Base-by-base conservation (phyloP, 495 filamentous ascomycete species). In the Penicillium desertorum region DNA sequence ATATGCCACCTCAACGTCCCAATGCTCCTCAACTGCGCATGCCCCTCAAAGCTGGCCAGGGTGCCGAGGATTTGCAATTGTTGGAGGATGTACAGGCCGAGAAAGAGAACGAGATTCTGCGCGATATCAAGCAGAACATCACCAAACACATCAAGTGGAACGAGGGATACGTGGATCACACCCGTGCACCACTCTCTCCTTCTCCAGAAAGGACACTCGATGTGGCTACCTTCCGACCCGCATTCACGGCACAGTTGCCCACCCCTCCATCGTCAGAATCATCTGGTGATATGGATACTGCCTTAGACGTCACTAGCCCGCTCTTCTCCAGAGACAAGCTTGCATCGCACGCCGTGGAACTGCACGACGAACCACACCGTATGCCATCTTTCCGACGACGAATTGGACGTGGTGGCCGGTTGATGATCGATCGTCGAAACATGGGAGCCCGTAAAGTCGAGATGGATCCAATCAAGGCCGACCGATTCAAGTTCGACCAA, bases 71-170 rank as follows among this genome's bases (percentile, higher is more conserved):
- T 64, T 82, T 98, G 61, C 79, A 86, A 22, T 74, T 86, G 58
- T 72, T 97, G 60, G 80, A 87, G 36, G 89, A 95, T 57, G 79
- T 88, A 27, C 79, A 88, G 43, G 86, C 87, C 23, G 90, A 97
- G 68, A 90, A 90, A 66, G 88, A 94, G 64, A 91, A 89, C 61
- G 81, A 86, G 46, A 86, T 96, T 58, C 77, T 86, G 56, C 75
- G 76, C 65, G 88, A 91, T 63, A 89, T 96, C 65, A 88, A 92
- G 62, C 77, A 83, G 61, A 91, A 92, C 71, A 82, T 91, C 59
- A 74, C 84, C 62, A 88, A 91, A 72, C 92, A 96, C 74, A 82
- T 85, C 63, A 86, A 87, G 64, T 95, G 91, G 90, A 96, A 95
- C 76, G 77, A 84, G 65, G 86, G 86, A 57, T 90, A 88, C 76